Percentiles rank a stretch among this genome's conserved stretches.
Conservation (phyloP, 2,329 filamentous ascomycete genomes). For the Fusarium coicis region DNA sequence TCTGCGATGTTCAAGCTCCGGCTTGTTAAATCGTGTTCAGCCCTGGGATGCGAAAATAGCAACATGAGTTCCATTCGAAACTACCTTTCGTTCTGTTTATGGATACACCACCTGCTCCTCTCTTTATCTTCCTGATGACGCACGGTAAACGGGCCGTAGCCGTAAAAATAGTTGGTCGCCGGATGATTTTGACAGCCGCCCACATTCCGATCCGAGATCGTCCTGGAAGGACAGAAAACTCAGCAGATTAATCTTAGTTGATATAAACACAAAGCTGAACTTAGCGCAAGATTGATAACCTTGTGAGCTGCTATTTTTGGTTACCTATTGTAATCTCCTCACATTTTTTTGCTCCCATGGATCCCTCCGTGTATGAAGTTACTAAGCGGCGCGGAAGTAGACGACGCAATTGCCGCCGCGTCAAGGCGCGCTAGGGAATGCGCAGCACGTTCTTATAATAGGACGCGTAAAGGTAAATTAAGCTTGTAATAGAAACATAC, state of each 20-base stretch:
- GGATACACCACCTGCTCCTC: background rate
- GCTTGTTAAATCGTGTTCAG: too few species aligned
- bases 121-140: background rate
- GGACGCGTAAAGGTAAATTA: background rate
- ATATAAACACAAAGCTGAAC: background rate
- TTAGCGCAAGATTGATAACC: fast-evolving
- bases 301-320: background rate
- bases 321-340: fast-evolving
- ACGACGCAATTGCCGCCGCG: background rate
- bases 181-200: background rate
- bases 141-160: background rate
- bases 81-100: fast-evolving
- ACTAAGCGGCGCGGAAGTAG: background rate
- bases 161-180: background rate
- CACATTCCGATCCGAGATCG: background rate
- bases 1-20: fast-evolving
- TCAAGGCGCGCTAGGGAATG: background rate
- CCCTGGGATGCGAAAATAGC: background rate
- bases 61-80: too few species aligned
- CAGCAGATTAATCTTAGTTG: background rate
- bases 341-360: background rate
- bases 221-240: background rate
- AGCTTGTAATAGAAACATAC: background rate
- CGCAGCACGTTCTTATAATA: background rate
- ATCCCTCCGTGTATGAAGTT: background rate